Conservation (phyloP, 805 yeast genomes). For the Cyberlindnera lachancei region DNA sequence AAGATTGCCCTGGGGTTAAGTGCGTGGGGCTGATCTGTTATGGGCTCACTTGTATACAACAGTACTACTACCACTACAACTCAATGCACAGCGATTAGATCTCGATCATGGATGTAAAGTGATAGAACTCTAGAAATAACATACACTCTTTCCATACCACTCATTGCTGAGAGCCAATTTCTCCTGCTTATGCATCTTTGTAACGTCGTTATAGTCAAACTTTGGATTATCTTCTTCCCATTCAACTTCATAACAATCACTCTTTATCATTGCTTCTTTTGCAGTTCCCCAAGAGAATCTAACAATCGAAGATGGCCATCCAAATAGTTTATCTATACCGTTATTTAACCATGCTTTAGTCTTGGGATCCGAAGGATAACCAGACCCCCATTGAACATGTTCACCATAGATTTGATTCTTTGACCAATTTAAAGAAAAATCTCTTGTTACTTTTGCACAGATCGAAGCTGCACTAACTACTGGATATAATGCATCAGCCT, state of each 20-base stretch:
- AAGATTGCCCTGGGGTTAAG: too few relatives aligned
- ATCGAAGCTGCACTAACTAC: slow-evolving; percentile 92
- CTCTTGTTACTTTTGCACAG: slow-evolving; percentile 95
- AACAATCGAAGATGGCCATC: slow-evolving; percentile 73
- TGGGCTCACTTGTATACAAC: too few relatives aligned
- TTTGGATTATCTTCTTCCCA: slow-evolving; percentile 45
- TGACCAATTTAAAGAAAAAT: slow-evolving; percentile 41
- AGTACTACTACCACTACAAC: too few relatives aligned
- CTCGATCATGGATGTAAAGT: too few relatives aligned
- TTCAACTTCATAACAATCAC: slow-evolving; percentile 44
- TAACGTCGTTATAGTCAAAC: slow-evolving; percentile 19
- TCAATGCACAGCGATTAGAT: too few relatives aligned
- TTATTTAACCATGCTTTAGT: slow-evolving; percentile 70
- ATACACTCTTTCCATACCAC: slow-evolving; percentile 23
- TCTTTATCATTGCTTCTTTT: slow-evolving; percentile 54
- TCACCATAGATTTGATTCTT: slow-evolving; percentile 22
- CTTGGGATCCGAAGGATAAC: slow-evolving; percentile 90
- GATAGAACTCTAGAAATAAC: too few relatives aligned
- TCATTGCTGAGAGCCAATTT: slow-evolving; percentile 13
- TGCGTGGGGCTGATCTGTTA: too few relatives aligned
- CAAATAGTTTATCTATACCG: slow-evolving; percentile 65
- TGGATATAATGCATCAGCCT: slow-evolving; percentile 90
- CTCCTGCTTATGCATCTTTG: slow-evolving; percentile 6
- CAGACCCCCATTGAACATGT: slow-evolving; percentile 59
- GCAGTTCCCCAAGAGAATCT: slow-evolving; percentile 96